A percentile compares a stretch with the other conserved stretches of the same genome.
phyloP scores from a whole-genome alignment of 192 early-diverging fungal species.

The Pilaira anomala region DNA sequence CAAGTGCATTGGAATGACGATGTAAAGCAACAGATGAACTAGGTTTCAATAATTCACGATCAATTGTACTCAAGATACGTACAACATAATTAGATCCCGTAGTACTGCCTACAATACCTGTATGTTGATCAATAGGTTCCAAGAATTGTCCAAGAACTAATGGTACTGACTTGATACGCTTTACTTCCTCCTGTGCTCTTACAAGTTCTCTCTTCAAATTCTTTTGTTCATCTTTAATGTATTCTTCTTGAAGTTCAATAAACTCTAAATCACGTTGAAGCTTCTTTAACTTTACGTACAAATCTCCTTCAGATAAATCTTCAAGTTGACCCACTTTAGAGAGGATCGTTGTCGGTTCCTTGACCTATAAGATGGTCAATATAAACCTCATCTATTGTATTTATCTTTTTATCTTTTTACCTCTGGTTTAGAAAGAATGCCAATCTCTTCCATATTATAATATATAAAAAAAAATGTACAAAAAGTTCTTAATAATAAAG shows the following conservation, averaged over 20 bases:
- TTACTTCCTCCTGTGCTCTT: slow-evolving; percentile 95
- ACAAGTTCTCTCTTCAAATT: slow-evolving; percentile 93
- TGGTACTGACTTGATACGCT: slow-evolving; percentile 96
- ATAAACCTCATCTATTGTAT: neutral
- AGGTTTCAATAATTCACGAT: slow-evolving; percentile 96
- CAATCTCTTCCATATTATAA: neutral
- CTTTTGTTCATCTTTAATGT: slow-evolving; percentile 99
- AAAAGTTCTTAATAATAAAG: too few relatives aligned
- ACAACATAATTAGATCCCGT: slow-evolving; percentile 90
- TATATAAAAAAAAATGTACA: too few relatives aligned
- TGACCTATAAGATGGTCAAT: slow-evolving; percentile 14
- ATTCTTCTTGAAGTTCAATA: slow-evolving; percentile 95
- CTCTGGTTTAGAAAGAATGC: neutral
- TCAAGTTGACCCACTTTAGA: slow-evolving; percentile 39
- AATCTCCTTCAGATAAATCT: slow-evolving; percentile 75
- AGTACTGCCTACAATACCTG: slow-evolving; percentile 93
- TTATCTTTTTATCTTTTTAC: neutral
- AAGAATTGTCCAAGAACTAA: slow-evolving; percentile 98
- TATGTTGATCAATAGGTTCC: slow-evolving; percentile 95
- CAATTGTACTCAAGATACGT: slow-evolving; percentile 93
- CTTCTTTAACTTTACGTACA: slow-evolving; percentile 93
- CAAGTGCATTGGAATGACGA: slow-evolving; percentile 94
- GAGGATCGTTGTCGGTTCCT: slow-evolving; percentile 7
- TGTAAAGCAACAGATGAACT: slow-evolving; percentile 91
- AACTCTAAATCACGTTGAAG: slow-evolving; percentile 94